These are phyloP conservation scores for Eutypa lata DNA, from an alignment of 2,329 filamentous ascomycete genomes.

Conservation along the genomic window DNA sequence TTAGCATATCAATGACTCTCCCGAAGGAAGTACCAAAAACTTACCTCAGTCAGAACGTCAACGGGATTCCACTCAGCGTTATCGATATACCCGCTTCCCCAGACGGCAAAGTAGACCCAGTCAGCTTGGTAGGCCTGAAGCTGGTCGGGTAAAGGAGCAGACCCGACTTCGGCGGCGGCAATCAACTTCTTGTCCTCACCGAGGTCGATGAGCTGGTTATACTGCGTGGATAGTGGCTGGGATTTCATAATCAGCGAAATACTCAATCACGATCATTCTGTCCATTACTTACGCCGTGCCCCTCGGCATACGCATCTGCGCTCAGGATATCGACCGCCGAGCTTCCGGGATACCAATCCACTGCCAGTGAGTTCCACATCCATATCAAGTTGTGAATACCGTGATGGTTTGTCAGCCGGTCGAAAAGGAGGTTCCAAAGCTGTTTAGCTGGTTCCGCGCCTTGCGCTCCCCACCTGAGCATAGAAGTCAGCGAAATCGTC, in stretches of 20 bases:
- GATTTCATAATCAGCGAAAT: constrained; percentile 2
- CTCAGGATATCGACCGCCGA: constrained; percentile 43
- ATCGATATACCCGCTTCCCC: constrained; percentile 41
- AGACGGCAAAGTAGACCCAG: constrained; percentile 47
- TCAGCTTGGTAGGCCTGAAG: constrained; percentile 42
- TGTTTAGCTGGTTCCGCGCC: constrained; percentile 43
- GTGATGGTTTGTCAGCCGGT: constrained; percentile 42
- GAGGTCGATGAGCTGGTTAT: constrained; percentile 39
- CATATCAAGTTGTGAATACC: constrained; percentile 45
- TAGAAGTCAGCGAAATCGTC: not conserved
- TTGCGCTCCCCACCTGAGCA: constrained; percentile 37
- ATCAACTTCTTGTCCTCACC: constrained; percentile 45
- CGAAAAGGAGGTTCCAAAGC: constrained; percentile 40
- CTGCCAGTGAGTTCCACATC: constrained; percentile 46
- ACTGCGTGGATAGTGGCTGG: constrained; percentile 39
- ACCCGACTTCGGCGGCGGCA: constrained; percentile 44
- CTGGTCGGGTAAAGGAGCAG: constrained; percentile 38
- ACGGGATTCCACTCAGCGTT: constrained; percentile 38
- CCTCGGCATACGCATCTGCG: constrained; percentile 43
- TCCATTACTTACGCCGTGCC: constrained; percentile 35
- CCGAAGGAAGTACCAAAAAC: not conserved
- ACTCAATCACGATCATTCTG: not conserved
- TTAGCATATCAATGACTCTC: not conserved
- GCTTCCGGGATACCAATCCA: constrained; percentile 46
- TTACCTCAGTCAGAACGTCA: constrained; percentile 35